phyloP scores from a whole-genome alignment of 768 basidiomycete species.

The Russula sp. region DNA sequence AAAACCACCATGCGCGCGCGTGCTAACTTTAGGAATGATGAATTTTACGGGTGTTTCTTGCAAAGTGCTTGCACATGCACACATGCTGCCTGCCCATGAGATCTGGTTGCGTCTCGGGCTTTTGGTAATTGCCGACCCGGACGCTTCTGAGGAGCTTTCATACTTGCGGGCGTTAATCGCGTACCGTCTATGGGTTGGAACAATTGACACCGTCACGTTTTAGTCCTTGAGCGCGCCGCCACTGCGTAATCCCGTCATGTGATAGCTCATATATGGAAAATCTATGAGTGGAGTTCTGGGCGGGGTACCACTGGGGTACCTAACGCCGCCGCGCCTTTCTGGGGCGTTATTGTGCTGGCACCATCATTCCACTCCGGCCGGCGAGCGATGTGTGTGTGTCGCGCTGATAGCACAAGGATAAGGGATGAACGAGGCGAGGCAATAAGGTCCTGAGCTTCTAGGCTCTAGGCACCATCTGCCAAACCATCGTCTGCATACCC shows the following conservation, averaged over 20 bases:
- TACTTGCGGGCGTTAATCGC: constrained; percentile 15
- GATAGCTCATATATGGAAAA: too few species aligned
- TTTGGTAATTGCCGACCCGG: constrained; percentile 8
- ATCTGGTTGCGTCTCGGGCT: background rate
- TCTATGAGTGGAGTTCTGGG: background rate
- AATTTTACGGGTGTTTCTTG: background rate
- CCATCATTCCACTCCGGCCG: too few species aligned
- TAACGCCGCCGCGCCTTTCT: too few species aligned
- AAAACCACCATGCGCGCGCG: background rate
- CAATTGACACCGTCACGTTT: background rate
- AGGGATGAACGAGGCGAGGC: too few species aligned
- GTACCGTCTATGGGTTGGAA: background rate
- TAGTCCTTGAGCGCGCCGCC: background rate
- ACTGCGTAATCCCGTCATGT: constrained; percentile 2
- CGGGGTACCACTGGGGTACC: too few species aligned
- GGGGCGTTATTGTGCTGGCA: too few species aligned
- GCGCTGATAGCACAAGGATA: too few species aligned
- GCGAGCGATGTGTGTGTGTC: too few species aligned
- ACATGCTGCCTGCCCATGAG: background rate
- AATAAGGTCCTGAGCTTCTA: too few species aligned
- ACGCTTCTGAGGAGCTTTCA: constrained; percentile 25
- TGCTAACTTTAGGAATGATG: constrained; percentile 2
- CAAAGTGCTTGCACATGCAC: background rate
- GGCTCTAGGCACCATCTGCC: too few species aligned
- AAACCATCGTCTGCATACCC: too few species aligned